Evolutionary conservation across 345 rosid genomes (phyloP).

Genomic region (Trapa bicornis): DNA sequence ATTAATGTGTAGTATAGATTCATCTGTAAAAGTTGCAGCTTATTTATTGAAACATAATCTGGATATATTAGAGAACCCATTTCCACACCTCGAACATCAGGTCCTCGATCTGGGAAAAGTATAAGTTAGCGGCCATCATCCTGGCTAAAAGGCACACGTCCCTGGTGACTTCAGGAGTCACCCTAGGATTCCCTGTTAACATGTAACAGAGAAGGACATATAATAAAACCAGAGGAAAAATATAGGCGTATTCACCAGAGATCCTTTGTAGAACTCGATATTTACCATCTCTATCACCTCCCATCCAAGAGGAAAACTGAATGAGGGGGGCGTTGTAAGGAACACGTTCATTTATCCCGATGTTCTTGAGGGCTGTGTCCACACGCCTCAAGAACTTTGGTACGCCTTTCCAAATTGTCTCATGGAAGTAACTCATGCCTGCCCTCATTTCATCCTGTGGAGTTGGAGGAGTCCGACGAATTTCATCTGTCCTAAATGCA

Average conservation of each 20-base stretch:
- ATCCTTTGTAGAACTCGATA: neutral
- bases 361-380: conserved; percentile 88
- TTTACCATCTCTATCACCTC: conserved; percentile 95
- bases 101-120: conserved; percentile 93
- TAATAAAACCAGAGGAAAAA: neutral
- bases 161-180: conserved; percentile 95
- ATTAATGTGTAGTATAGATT: neutral
- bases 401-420: conserved; percentile 98
- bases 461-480: conserved; percentile 89
- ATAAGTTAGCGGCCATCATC: conserved; percentile 98
- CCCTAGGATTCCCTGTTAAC: conserved; percentile 78
- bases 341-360: conserved; percentile 81
- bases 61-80: neutral
- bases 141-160: conserved; percentile 92
- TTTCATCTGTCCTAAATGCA: conserved; percentile 95
- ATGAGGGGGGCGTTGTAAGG: conserved; percentile 98
- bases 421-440: conserved; percentile 98
- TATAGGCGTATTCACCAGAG: neutral
- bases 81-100: conserved; percentile 91
- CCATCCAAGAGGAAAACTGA: conserved; percentile 99
- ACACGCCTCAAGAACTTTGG: conserved; percentile 93
- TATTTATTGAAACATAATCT: neutral
- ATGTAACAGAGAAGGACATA: neutral
- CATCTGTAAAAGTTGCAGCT: neutral
- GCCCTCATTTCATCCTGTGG: conserved; percentile 99